These are phyloP conservation scores for Nakazawaea molendinolei DNA, from an alignment of 805 yeast genomes.

Conservation along the genomic window DNA sequence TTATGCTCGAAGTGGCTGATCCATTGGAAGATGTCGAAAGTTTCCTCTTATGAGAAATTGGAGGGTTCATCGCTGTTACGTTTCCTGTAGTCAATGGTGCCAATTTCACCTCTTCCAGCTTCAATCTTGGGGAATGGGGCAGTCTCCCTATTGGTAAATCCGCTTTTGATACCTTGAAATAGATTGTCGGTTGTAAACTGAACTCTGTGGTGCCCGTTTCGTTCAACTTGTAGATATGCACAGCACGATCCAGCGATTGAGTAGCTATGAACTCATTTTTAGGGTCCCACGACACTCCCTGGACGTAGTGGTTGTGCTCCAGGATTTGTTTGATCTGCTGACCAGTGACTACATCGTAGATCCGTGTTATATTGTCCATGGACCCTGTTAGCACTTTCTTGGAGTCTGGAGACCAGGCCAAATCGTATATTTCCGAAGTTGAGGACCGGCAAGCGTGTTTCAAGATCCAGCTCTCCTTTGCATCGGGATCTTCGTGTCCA, in stretches of 20 bases:
- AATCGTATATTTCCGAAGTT: constrained; percentile 77
- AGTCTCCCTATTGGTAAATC: constrained; percentile 40
- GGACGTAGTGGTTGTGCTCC: constrained; percentile 85
- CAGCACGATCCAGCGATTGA: constrained; percentile 84
- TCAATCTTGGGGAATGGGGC: constrained; percentile 14
- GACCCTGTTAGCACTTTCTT: constrained; percentile 77
- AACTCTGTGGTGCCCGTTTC: constrained; percentile 18
- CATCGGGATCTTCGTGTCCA: constrained; percentile 47
- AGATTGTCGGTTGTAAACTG: constrained; percentile 32
- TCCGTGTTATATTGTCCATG: constrained; percentile 78
- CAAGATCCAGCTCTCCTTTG: constrained; percentile 69
- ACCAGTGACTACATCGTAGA: constrained; percentile 56
- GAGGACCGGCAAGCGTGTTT: constrained; percentile 51
- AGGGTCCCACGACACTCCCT: constrained; percentile 97
- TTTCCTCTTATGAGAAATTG: constrained; percentile 29
- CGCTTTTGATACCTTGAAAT: constrained; percentile 45
- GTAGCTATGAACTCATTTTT: constrained; percentile 67
- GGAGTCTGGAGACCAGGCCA: constrained; percentile 89
- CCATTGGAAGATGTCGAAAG: constrained; percentile 33
- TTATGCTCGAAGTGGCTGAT: constrained; percentile 17
- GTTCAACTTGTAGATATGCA: constrained; percentile 55
- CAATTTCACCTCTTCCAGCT: constrained; percentile 7
- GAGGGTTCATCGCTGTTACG: constrained; percentile 15
- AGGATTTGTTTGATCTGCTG: constrained; percentile 50
- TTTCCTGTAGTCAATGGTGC: constrained; percentile 6